Conservation (phyloP, 2,329 filamentous ascomycete species). For the Rhinocladiella mackenziei region DNA sequence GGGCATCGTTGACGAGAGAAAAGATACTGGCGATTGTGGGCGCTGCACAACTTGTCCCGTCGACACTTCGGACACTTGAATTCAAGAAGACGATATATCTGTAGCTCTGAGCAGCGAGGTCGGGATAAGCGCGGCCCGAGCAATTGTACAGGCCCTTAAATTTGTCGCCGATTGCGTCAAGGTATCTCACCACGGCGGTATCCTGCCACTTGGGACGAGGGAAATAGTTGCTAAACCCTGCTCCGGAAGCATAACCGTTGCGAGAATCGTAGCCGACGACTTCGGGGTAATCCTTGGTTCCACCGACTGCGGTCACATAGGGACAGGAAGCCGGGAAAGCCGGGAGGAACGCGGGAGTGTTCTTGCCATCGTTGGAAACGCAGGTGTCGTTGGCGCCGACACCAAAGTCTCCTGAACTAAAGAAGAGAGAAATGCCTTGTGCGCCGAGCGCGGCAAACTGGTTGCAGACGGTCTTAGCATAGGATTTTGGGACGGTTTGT, state of each 20-base stretch:
- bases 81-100: slow-evolving; percentile 45
- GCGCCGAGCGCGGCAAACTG: slow-evolving; percentile 63
- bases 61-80: slow-evolving; percentile 35
- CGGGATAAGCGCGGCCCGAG: slow-evolving; percentile 52
- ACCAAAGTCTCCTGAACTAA: slow-evolving; percentile 58
- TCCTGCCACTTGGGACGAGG: slow-evolving; percentile 47
- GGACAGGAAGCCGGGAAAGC: slow-evolving; percentile 65
- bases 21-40: slow-evolving; percentile 59
- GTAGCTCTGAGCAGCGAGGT: slow-evolving; percentile 58
- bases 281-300: slow-evolving; percentile 51
- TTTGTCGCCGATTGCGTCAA: slow-evolving; percentile 38
- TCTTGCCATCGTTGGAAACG: slow-evolving; percentile 56
- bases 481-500: slow-evolving; percentile 58
- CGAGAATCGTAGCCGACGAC: slow-evolving; percentile 44
- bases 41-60: slow-evolving; percentile 49
- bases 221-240: slow-evolving; percentile 53
- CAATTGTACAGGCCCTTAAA: slow-evolving; percentile 50
- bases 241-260: slow-evolving; percentile 44
- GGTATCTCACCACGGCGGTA: slow-evolving; percentile 43
- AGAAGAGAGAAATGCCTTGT: slow-evolving; percentile 62
- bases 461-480: slow-evolving; percentile 59
- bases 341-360: slow-evolving; percentile 54
- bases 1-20: slow-evolving; percentile 59
- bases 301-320: slow-evolving; percentile 64
- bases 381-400: slow-evolving; percentile 53